Base-by-base conservation (phyloP, 306 rosid species). In the Vigna reflexopilosa region DNA sequence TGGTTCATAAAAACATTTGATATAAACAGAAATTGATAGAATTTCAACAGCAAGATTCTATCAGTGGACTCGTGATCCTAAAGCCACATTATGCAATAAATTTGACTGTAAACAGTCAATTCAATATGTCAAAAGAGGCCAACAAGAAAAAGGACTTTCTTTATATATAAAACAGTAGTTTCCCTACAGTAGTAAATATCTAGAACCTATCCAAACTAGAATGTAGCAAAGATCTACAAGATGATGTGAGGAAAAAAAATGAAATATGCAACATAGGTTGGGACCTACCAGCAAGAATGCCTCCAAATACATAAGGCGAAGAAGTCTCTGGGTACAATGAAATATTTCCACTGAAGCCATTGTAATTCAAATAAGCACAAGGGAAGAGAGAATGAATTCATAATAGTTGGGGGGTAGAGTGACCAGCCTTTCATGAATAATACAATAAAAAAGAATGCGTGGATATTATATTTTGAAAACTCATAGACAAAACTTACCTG, bases 231-330 rank as follows among this genome's bases (percentile, higher is more conserved):
- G 34, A 67, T 12, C 30, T 50, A 67, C 51, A 55, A 36, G 51
- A 47, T 70, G 50, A 66, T 36, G 19, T 61, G 71, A 71, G 65
- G 63, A 83, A 73, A 65, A 69, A 36, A 62, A 77, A 67, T 52
- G 19, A 80, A 58, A 17, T 48, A 79, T 59, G 78, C 85, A 81
- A 77, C 80, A 77, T 30, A 71, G 78, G 66, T 77, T 67, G 58
- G 82, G 67, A 79, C 83, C 80, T 87, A 94, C 98, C 98, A 78
- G 98, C 98, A 87, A 94, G 93, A 84, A 94, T 90, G 81, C 98
- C 98, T 83, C 98, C 98, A 76, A 67, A 81, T 49, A 94, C 88
- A 72, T 82, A 84, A 28, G 95, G 83, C 5, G 93, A 81, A 77
- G 77, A 58, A 57, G 85, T 85, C 81, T 83, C 97, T 58, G 89